phyloP scores from a whole-genome alignment of 1,284 basidiomycete genomes.

The Naganishia sp. region DNA sequence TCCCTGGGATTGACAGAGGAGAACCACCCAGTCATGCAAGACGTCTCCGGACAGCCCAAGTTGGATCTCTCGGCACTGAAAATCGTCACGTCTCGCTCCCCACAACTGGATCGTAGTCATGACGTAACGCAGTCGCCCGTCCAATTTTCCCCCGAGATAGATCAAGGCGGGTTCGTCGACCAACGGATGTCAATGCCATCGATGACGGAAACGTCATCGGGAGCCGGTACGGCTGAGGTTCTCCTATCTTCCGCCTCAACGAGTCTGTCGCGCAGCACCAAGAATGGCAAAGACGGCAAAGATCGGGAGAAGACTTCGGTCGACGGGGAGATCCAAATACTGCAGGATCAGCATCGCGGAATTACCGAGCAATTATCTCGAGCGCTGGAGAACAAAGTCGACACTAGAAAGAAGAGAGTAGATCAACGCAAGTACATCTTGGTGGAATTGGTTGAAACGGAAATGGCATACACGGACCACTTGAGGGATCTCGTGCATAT shows the following conservation, averaged over 20 bases:
- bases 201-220: conserved; percentile 39
- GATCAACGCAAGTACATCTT: conserved; percentile 49
- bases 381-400: conserved; percentile 37
- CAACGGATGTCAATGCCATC: conserved; percentile 39
- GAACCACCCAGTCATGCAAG: not conserved
- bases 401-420: conserved; percentile 13
- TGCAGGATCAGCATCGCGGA: conserved; percentile 14
- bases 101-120: not conserved
- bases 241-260: conserved; percentile 52
- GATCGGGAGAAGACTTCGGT: conserved; percentile 35
- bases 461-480: conserved; percentile 75
- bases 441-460: conserved; percentile 77
- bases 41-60: not conserved
- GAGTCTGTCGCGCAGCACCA: conserved; percentile 50
- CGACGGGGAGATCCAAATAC: conserved; percentile 35
- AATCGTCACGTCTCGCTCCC: conserved; percentile 2
- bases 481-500: conserved; percentile 69
- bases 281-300: conserved; percentile 46
- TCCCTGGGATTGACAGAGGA: conserved; percentile 10
- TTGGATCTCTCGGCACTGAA: conserved; percentile 23
- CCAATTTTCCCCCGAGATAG: conserved; percentile 18
- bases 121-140: not conserved
- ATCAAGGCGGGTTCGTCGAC: conserved; percentile 8
- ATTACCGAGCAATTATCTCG: conserved; percentile 44
- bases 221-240: conserved; percentile 42